Conservation (phyloP, 2,329 filamentous ascomycete species). For the Zasmidium angulare region DNA sequence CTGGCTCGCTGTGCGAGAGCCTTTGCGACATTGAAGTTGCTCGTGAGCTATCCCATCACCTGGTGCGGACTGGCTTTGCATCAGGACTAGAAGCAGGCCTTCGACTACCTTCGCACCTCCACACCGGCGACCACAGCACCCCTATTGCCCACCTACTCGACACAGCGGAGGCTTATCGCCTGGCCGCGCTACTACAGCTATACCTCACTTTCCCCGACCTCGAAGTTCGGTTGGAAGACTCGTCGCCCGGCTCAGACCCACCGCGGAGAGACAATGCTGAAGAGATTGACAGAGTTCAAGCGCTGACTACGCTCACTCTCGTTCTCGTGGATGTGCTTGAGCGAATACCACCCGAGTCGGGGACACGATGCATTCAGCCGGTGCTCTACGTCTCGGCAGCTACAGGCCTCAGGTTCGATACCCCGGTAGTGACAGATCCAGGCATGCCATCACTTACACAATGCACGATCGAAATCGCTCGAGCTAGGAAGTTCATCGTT, state of each 20-base stretch:
- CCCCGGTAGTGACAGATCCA: not conserved
- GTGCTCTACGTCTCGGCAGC: slow-evolving; percentile 14
- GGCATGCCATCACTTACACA: not conserved
- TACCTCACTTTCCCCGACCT: slow-evolving; percentile 13
- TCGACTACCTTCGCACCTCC: not conserved
- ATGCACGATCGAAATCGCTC: not conserved
- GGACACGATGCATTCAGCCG: slow-evolving; percentile 15
- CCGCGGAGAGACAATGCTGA: not conserved
- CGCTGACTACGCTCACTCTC: not conserved
- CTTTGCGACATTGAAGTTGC: not conserved
- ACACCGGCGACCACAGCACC: slow-evolving; percentile 12
- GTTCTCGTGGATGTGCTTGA: slow-evolving; percentile 7
- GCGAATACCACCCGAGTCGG: slow-evolving; percentile 10
- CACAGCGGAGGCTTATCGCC: slow-evolving; percentile 15
- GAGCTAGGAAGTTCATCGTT: not conserved
- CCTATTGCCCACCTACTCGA: slow-evolving; percentile 12
- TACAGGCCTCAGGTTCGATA: slow-evolving; percentile 5
- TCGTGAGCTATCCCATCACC: not conserved
- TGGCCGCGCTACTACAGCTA: slow-evolving; percentile 13
- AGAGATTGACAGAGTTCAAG: not conserved
- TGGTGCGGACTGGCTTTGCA: not conserved
- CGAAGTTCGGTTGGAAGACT: not conserved
- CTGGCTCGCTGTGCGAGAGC: not conserved
- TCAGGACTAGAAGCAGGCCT: not conserved
- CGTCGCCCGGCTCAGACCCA: not conserved